phyloP scores from a whole-genome alignment of 768 basidiomycete species.

The Tulasnella sp. region DNA sequence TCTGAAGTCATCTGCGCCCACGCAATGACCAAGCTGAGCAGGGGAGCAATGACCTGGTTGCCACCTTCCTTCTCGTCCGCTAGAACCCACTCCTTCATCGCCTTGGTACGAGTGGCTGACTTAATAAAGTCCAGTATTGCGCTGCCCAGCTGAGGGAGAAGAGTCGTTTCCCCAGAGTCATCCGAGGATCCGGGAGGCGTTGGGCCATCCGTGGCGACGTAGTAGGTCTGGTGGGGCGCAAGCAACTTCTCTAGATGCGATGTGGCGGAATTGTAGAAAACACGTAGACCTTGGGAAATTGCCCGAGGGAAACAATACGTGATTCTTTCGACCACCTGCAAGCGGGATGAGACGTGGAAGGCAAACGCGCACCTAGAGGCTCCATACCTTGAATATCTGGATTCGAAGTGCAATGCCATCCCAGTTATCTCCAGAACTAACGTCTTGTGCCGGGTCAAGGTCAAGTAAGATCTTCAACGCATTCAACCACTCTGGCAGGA shows the following conservation, averaged over 20 bases:
- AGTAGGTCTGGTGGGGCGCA: constrained; percentile 32
- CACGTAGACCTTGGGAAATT: constrained; percentile 33
- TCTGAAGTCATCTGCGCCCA: constrained; percentile 85
- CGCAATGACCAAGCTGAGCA: constrained; percentile 52
- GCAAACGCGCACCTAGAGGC: not conserved
- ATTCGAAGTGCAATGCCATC: constrained; percentile 70
- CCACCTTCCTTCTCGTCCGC: constrained; percentile 29
- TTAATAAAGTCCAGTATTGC: constrained; percentile 76
- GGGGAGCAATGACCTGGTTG: constrained; percentile 31
- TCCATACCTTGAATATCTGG: constrained; percentile 73
- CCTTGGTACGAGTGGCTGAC: constrained; percentile 54
- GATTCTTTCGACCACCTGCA: constrained; percentile 69
- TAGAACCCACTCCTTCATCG: constrained; percentile 57
- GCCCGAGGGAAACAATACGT: constrained; percentile 74
- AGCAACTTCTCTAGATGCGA: constrained; percentile 52
- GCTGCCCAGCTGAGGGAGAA: constrained; percentile 67
- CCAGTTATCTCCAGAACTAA: constrained; percentile 57
- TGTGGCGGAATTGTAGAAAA: constrained; percentile 29
- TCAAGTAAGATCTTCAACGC: constrained; percentile 73
- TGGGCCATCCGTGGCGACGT: constrained; percentile 31
- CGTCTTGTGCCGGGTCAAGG: constrained; percentile 55
- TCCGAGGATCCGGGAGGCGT: constrained; percentile 56
- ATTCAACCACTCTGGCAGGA: constrained; percentile 87
- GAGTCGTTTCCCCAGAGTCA: constrained; percentile 53
- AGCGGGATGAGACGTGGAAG: not conserved